Evolutionary conservation across 495 filamentous ascomycete species (phyloP).

Genomic region (Daldinia loculata): DNA sequence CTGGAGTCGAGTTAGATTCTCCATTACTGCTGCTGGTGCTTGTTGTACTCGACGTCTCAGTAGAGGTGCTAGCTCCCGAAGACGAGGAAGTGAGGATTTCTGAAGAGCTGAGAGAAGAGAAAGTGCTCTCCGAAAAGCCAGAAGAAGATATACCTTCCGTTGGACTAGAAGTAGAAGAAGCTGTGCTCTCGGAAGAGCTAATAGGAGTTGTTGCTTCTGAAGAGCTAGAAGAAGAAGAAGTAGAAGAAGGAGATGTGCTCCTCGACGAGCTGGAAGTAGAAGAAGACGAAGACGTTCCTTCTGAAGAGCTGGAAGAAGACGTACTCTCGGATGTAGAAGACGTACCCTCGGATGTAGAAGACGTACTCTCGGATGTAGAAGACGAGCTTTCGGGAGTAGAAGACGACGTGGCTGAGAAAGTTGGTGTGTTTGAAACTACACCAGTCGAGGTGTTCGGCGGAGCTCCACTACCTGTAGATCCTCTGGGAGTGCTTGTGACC

Average conservation of each 20-base stretch:
- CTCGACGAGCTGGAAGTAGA: conserved; percentile 20
- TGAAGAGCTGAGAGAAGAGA: conserved; percentile 11
- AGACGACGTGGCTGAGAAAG: conserved; percentile 1
- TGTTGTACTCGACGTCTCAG: conserved; percentile 11
- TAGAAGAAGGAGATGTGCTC: background rate
- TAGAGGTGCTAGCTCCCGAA: conserved; percentile 5
- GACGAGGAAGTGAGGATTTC: background rate
- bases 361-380: conserved; percentile 11
- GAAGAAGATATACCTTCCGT: background rate
- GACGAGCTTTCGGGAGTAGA: conserved; percentile 19
- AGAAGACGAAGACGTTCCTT: conserved; percentile 2
- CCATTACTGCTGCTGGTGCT: conserved; percentile 11
- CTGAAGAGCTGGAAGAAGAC: conserved; percentile 11
- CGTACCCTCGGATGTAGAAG: no score
- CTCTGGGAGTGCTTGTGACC: conserved; percentile 21
- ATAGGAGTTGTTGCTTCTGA: background rate
- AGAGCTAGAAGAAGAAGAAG: conserved; percentile 21
- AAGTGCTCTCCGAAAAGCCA: conserved; percentile 11
- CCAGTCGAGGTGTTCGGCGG: conserved; percentile 40
- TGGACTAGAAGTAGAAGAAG: conserved; percentile 10
- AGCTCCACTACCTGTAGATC: conserved; percentile 39
- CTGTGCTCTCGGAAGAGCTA: background rate
- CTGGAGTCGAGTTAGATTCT: conserved; percentile 14
- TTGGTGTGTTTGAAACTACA: conserved; percentile 28
- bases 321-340: conserved; percentile 23